Percentiles rank a stretch among this genome's conserved stretches.
phyloP scores from a whole-genome alignment of 768 basidiomycete genomes.

The Hypsizygus marmoreus region DNA sequence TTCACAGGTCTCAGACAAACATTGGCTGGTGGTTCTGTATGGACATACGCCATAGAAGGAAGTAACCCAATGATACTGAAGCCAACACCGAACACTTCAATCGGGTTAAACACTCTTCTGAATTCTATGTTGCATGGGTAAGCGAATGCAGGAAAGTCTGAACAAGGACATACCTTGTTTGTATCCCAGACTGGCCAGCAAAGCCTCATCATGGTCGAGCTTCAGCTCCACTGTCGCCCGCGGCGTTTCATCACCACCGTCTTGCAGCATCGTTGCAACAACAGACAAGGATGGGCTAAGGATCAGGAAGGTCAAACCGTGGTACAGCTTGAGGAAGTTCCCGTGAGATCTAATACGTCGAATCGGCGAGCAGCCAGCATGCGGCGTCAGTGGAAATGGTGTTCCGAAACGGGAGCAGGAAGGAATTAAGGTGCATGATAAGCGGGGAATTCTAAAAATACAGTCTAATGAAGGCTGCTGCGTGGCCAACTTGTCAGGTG shows the following conservation, averaged over 20 bases:
- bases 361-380: too few species aligned
- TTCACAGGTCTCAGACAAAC: too few species aligned
- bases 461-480: too few species aligned
- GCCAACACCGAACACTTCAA: slow-evolving; percentile 71
- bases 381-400: too few species aligned
- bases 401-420: too few species aligned
- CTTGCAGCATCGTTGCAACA: slow-evolving; percentile 16
- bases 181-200: slow-evolving; percentile 22
- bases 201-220: slow-evolving; percentile 16
- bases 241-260: slow-evolving; percentile 1
- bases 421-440: too few species aligned
- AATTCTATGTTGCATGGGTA: slow-evolving; percentile 37
- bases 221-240: not conserved
- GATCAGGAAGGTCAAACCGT: too few species aligned
- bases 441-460: too few species aligned
- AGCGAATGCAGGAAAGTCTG: not conserved
- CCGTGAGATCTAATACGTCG: too few species aligned
- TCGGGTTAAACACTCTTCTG: slow-evolving; percentile 50
- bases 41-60: slow-evolving; percentile 56
- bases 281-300: too few species aligned
- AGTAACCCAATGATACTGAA: slow-evolving; percentile 71
- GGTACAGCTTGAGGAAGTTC: too few species aligned
- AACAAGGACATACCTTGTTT: slow-evolving; percentile 17
- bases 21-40: not conserved
- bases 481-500: too few species aligned